These are phyloP conservation scores for Penicillium steckii DNA, from an alignment of 495 filamentous ascomycete genomes.

Conservation along the genomic window DNA sequence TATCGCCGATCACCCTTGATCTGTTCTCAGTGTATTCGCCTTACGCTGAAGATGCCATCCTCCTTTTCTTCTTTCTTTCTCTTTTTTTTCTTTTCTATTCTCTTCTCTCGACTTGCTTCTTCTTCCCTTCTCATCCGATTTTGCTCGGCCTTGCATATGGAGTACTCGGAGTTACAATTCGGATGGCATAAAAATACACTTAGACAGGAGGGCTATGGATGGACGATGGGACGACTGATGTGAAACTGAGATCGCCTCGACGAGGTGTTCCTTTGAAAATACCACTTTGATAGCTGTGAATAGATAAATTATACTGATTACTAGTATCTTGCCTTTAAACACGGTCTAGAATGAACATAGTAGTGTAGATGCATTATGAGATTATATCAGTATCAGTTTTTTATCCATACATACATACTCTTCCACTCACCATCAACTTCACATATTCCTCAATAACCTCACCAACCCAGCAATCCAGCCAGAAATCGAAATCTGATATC, in stretches of 20 bases:
- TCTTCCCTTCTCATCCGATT: neutral
- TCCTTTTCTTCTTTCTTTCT: constrained; percentile 9
- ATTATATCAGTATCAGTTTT: neutral
- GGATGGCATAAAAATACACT: constrained; percentile 12
- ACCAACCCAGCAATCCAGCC: constrained; percentile 49
- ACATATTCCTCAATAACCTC: constrained; percentile 49
- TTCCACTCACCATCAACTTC: neutral
- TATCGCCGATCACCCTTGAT: constrained; percentile 49
- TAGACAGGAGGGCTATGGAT: constrained; percentile 1
- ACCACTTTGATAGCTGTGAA: neutral
- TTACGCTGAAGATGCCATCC: neutral
- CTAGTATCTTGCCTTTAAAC: too few species aligned
- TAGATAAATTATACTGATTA: neutral
- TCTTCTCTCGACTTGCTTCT: neutral
- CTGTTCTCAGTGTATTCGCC: neutral
- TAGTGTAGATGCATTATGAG: too few species aligned
- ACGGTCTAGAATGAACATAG: neutral
- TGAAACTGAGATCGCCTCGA: neutral
- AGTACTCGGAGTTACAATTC: constrained; percentile 18
- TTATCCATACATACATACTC: neutral
- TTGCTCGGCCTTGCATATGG: constrained; percentile 13
- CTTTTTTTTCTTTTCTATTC: neutral
- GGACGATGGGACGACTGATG: constrained; percentile 1
- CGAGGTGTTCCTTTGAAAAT: neutral
- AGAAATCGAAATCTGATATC: constrained; percentile 54